Evolutionary conservation across 257 asterid genomes (phyloP).

Genomic region (Nicotiana tomentosiformis): DNA sequence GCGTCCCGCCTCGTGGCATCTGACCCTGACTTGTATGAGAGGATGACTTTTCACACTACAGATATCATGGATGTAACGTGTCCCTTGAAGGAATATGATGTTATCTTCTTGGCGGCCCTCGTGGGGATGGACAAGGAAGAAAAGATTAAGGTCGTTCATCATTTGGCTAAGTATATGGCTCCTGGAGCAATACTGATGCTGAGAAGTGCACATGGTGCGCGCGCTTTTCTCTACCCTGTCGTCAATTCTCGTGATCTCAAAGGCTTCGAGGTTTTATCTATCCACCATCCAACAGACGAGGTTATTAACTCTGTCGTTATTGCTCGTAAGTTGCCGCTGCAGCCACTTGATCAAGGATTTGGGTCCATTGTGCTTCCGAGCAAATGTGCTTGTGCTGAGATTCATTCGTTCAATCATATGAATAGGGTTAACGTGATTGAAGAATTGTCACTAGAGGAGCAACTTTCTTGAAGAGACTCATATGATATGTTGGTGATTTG

Average conservation of each 20-base stretch:
- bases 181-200: slow-evolving; percentile 76
- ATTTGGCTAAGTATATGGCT: slow-evolving; percentile 51
- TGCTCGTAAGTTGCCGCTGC: slow-evolving; percentile 32
- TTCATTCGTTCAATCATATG: slow-evolving; percentile 48
- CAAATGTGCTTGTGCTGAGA: slow-evolving; percentile 63
- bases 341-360: neutral
- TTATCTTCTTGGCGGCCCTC: slow-evolving; percentile 77
- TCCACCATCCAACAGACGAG: slow-evolving; percentile 81
- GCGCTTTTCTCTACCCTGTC: slow-evolving; percentile 79
- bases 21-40: slow-evolving; percentile 41
- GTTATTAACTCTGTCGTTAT: slow-evolving; percentile 81
- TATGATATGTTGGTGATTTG: too few species aligned
- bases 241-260: slow-evolving; percentile 58
- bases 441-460: slow-evolving; percentile 54
- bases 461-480: neutral
- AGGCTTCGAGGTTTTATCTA: slow-evolving; percentile 71
- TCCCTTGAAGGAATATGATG: slow-evolving; percentile 47
- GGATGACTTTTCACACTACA: slow-evolving; percentile 52
- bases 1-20: slow-evolving; percentile 48
- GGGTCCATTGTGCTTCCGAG: slow-evolving; percentile 31
- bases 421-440: slow-evolving; percentile 48
- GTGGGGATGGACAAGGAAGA: slow-evolving; percentile 79
- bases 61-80: slow-evolving; percentile 55
- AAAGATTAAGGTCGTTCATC: slow-evolving; percentile 46
- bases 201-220: slow-evolving; percentile 86